A percentile compares a stretch with the other conserved stretches of the same genome.
Evolutionary conservation across 164 flowering plant genomes (phyloP).

Genomic region (Tinospora cordifolia): DNA sequence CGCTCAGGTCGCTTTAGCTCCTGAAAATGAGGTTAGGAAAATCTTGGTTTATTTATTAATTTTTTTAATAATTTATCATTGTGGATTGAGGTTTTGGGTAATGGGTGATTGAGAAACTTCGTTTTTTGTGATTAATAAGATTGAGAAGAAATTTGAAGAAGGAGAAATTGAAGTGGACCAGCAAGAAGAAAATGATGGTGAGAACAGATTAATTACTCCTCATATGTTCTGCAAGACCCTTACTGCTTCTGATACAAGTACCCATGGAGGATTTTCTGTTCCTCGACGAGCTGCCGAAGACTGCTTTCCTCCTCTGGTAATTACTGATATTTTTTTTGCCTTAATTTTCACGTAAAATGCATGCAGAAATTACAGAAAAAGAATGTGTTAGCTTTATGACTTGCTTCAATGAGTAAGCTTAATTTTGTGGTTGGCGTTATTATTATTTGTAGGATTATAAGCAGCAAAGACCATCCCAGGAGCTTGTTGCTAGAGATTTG

Average conservation of each 20-base stretch:
- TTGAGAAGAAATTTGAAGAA: constrained; percentile 52
- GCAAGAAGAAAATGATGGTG: constrained; percentile 44
- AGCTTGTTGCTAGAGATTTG: constrained; percentile 90
- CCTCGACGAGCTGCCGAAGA: constrained; percentile 99
- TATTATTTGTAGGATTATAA: constrained; percentile 58
- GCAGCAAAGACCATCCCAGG: constrained; percentile 96
- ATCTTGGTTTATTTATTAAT: not conserved
- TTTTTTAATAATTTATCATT: not conserved
- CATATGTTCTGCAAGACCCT: constrained; percentile 99
- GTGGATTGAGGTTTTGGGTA: not conserved
- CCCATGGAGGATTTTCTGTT: constrained; percentile 99
- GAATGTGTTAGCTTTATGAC: not conserved
- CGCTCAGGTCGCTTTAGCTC: constrained; percentile 74
- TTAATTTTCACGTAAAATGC: not conserved
- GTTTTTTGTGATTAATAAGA: constrained; percentile 14
- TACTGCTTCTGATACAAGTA: constrained; percentile 97
- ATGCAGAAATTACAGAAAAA: not conserved
- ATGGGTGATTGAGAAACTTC: not conserved
- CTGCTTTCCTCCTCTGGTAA: constrained; percentile 96
- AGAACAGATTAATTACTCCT: constrained; percentile 50
- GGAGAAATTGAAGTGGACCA: constrained; percentile 37
- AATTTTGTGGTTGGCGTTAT: not conserved
- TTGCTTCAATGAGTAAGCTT: not conserved
- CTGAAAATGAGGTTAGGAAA: constrained; percentile 54
- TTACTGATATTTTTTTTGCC: not conserved